Percentiles rank a stretch among this genome's conserved stretches.
These are phyloP conservation scores for Lindgomyces ingoldianus DNA, from an alignment of 495 filamentous ascomycete species.

Conservation along the genomic window DNA sequence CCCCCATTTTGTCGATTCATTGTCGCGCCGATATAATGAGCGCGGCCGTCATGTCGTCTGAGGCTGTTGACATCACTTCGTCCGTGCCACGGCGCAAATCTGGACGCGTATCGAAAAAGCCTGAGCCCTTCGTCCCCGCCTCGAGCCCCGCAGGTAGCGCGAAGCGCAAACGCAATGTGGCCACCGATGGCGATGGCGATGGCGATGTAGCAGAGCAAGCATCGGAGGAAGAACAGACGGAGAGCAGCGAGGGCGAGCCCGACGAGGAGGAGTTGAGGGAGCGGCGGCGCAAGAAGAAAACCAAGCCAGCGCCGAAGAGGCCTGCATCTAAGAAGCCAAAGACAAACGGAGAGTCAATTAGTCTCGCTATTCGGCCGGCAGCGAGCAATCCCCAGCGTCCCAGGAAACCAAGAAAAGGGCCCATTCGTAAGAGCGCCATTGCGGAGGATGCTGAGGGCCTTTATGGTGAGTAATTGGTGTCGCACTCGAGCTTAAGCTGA, in stretches of 20 bases:
- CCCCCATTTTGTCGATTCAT: not conserved
- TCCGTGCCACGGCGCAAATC: constrained; percentile 68
- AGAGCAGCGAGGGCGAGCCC: constrained; percentile 59
- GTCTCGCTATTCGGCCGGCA: constrained; percentile 47
- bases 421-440: constrained; percentile 36
- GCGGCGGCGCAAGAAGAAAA: constrained; percentile 53
- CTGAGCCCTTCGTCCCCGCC: constrained; percentile 28
- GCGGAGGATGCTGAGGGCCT: constrained; percentile 63
- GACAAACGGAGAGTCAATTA: constrained; percentile 39
- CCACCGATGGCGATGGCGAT: constrained; percentile 46
- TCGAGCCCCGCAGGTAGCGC: constrained; percentile 44
- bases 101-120: constrained; percentile 50
- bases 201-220: constrained; percentile 43
- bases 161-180: constrained; percentile 58
- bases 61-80: constrained; percentile 55
- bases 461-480: constrained; percentile 61
- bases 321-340: constrained; percentile 70
- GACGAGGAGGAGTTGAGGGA: constrained; percentile 69
- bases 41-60: constrained; percentile 55
- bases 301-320: constrained; percentile 41
- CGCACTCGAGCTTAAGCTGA: not conserved
- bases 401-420: constrained; percentile 42
- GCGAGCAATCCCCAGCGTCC: constrained; percentile 50
- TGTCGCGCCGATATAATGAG: constrained; percentile 45
- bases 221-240: constrained; percentile 50